phyloP scores from a whole-genome alignment of 306 rosid species.

The Sphenostylis stenocarpa region DNA sequence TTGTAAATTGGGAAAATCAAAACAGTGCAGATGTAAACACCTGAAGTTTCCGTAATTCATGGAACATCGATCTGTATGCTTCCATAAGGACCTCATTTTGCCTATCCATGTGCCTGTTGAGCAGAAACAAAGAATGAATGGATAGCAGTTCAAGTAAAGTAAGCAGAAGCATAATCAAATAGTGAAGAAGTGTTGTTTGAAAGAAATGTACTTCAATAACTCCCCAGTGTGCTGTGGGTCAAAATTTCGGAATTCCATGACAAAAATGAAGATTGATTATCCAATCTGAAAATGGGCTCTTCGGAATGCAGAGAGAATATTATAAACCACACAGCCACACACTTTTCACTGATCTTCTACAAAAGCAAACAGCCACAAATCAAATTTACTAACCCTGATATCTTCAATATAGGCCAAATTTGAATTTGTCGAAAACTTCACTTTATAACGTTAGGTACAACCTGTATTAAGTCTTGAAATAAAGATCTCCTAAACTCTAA shows the following conservation, averaged over 20 bases:
- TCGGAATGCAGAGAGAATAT: not conserved
- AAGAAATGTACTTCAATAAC: slow-evolving; percentile 30
- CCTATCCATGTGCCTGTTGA: slow-evolving; percentile 36
- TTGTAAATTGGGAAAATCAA: not conserved
- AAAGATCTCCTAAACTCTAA: not conserved
- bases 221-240: slow-evolving; percentile 23
- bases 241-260: slow-evolving; percentile 26
- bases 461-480: too few species aligned
- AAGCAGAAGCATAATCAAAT: not conserved
- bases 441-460: not conserved
- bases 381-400: not conserved
- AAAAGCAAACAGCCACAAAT: not conserved
- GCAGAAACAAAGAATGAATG: not conserved
- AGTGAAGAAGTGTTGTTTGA: not conserved
- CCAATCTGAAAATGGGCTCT: not conserved
- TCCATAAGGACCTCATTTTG: slow-evolving; percentile 31
- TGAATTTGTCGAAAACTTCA: not conserved
- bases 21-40: not conserved
- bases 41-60: slow-evolving; percentile 32
- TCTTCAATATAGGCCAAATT: not conserved
- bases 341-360: not conserved
- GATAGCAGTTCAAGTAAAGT: not conserved
- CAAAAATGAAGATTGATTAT: not conserved
- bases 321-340: not conserved
- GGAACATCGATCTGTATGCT: slow-evolving; percentile 30